Conservation (phyloP, 257 asterid species). For the Solanum chmielewskii region DNA sequence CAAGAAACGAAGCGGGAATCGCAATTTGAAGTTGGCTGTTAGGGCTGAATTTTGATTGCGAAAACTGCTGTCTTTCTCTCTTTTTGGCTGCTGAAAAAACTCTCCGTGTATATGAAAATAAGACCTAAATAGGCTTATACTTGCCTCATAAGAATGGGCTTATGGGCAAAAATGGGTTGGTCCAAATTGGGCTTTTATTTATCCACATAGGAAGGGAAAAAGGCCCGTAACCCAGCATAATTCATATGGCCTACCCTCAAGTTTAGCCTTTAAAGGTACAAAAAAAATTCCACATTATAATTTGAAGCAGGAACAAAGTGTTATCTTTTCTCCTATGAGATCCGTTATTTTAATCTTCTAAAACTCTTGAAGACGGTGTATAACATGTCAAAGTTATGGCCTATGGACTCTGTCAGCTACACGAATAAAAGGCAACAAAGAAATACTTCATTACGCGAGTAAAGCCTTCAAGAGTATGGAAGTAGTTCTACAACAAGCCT, state of each 20-base stretch:
- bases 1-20: too few species aligned
- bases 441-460: background rate
- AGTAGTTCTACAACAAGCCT: background rate
- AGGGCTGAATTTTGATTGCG: too few species aligned
- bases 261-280: background rate
- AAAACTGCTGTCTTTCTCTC: too few species aligned
- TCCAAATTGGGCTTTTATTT: too few species aligned
- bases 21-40: too few species aligned
- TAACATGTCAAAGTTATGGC: background rate
- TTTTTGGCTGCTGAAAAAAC: too few species aligned
- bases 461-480: background rate
- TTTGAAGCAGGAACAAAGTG: background rate
- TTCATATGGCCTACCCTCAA: background rate
- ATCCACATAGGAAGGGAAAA: too few species aligned
- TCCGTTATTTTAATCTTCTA: background rate
- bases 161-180: too few species aligned
- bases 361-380: background rate
- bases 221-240: too few species aligned
- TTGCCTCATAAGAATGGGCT: too few species aligned
- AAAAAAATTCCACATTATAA: background rate
- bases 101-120: too few species aligned
- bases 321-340: background rate
- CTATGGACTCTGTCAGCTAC: background rate
- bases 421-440: background rate
- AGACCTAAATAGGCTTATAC: too few species aligned